These are phyloP conservation scores for Pleurotus pulmonarius DNA, from an alignment of 768 basidiomycete species.

Conservation along the genomic window DNA sequence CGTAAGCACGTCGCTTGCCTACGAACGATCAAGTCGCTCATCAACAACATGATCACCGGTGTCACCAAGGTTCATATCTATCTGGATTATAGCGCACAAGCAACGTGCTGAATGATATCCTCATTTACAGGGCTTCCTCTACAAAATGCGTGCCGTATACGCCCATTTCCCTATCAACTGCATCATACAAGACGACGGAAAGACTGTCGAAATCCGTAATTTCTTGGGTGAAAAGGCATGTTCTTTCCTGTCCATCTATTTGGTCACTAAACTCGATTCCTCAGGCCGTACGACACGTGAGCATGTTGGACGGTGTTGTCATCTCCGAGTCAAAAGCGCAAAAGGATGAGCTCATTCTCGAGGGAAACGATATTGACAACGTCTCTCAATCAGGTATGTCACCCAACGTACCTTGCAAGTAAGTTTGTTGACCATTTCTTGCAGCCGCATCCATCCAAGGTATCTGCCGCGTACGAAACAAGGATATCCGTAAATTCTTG, in stretches of 20 bases:
- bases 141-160: constrained; percentile 99
- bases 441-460: constrained; percentile 95
- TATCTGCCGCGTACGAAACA: constrained; percentile 95
- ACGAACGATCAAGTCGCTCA: constrained; percentile 91
- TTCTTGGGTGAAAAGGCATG: constrained; percentile 91
- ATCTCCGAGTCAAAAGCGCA: constrained; percentile 84
- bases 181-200: constrained; percentile 79
- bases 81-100: no score
- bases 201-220: constrained; percentile 84
- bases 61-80: constrained; percentile 79
- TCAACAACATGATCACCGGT: constrained; percentile 96
- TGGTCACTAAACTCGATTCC: background rate
- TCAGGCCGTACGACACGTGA: constrained; percentile 87
- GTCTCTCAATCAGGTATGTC: constrained; percentile 90
- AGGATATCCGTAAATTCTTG: constrained; percentile 99
- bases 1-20: constrained; percentile 99
- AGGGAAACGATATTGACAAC: constrained; percentile 94
- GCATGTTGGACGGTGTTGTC: constrained; percentile 87
- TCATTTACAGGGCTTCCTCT: constrained; percentile 84
- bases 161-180: constrained; percentile 99
- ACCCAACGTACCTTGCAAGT: background rate
- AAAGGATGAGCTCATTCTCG: constrained; percentile 92
- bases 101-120: background rate
- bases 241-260: background rate
- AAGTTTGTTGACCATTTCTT: constrained; percentile 1